phyloP scores from a whole-genome alignment of 2,329 filamentous ascomycete species.

The Paracoccidioides lutzii region DNA sequence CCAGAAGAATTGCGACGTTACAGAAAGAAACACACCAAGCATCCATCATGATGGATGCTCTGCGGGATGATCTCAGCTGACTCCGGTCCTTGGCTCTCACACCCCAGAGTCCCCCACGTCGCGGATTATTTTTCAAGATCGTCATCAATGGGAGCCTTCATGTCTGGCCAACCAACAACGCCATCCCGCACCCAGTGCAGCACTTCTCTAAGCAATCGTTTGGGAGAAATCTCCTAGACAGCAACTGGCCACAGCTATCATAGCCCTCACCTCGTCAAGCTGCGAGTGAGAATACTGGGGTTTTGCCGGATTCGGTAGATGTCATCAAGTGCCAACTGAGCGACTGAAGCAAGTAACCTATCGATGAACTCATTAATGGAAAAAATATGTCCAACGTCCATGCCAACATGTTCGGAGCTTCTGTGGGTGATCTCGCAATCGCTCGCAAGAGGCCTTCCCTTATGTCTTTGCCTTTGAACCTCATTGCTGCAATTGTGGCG shows the following conservation, averaged over 20 bases:
- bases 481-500: slow-evolving; percentile 45
- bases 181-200: no score
- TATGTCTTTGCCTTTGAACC: slow-evolving; percentile 41
- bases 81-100: no score
- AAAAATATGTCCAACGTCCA: slow-evolving; percentile 28
- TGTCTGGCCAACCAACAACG: no score
- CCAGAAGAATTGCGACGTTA: no score
- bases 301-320: not conserved
- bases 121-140: no score
- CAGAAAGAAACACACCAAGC: no score
- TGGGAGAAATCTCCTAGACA: not conserved
- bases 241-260: not conserved
- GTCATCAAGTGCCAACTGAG: not conserved
- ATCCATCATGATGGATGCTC: no score
- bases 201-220: no score
- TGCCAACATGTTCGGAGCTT: slow-evolving; percentile 30
- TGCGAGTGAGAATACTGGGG: not conserved
- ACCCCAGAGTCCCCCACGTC: no score
- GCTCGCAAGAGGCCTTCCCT: slow-evolving; percentile 13
- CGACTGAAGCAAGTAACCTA: not conserved
- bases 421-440: slow-evolving; percentile 6
- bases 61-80: no score
- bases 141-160: no score
- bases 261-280: not conserved
- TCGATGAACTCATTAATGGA: not conserved